Base-by-base conservation (phyloP, 345 rosid species). In the Eucalyptus pauciflora region DNA sequence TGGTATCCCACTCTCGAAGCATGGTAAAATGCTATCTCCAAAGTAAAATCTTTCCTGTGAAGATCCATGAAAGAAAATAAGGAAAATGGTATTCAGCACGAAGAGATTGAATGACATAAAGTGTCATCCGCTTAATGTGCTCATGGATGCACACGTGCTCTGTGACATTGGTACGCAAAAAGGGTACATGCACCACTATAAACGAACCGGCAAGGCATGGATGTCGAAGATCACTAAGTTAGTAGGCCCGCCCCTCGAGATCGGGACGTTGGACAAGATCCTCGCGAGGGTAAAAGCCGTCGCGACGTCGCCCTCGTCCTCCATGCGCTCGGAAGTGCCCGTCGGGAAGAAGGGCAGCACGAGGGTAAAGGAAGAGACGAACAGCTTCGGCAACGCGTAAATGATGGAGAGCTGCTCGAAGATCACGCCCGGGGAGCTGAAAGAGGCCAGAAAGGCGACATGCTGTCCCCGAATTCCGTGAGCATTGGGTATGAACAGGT, bases 261-360 rank as follows among this genome's bases (percentile, higher is more conserved):
- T 90, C 0, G 99, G 99, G 89, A 96, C 96, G 76, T 96, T 93
- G 3, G 99, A 96, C 90, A 98, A 93, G 86, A 96, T 98, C 93
- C 99, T 95, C 11, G 99, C 99, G 14, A 98, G 99, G 88, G 99
- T 98, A 87, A 96, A 98, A 88, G 99, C 99, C 17, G 99, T 98
- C 0, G 99, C 99, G 12, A 96, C 97, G 86, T 97, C 99, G 56
- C 99, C 99, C 90, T 98, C 99, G 7, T 98, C 99, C 91, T 98
- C 99, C 99, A 98, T 98, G 41, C 99, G 94, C 94, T 98, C 99
- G 2, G 97, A 98, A 56, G 99, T 98, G 24, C 99, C 99, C 8
- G 99, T 98, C 10, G 99, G 99, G 86, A 98, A 98, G 88, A 98
- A 98, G 0, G 99, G 99, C 50, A 98, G 98, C 91, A 98, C 99